Percentiles rank a stretch among this genome's conserved stretches.
phyloP scores from a whole-genome alignment of 768 basidiomycete species.

The Dentipellis sp. region DNA sequence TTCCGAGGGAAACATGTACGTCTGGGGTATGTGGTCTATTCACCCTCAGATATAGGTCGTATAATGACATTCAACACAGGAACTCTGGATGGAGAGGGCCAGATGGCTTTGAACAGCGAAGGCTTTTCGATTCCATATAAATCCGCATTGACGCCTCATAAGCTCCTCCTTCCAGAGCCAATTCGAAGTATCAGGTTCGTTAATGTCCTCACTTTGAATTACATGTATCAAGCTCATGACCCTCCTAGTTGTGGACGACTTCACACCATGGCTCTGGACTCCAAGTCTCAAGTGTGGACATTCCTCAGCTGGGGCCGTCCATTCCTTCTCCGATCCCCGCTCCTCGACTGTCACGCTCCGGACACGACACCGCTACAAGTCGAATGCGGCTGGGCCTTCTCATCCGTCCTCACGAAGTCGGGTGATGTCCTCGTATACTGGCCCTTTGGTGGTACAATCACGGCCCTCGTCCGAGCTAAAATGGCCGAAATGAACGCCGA shows the following conservation, averaged over 20 bases:
- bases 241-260: constrained; percentile 62
- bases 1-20: constrained; percentile 58
- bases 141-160: constrained; percentile 42
- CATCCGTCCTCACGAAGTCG: constrained; percentile 60
- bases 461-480: constrained; percentile 25
- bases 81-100: constrained; percentile 40
- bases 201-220: constrained; percentile 4
- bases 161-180: constrained; percentile 45
- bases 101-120: constrained; percentile 31
- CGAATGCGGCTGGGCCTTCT: constrained; percentile 76
- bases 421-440: constrained; percentile 74
- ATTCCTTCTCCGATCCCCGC: constrained; percentile 40
- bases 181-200: constrained; percentile 58
- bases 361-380: constrained; percentile 49
- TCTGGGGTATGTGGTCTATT: constrained; percentile 57
- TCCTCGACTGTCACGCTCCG: constrained; percentile 31
- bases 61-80: constrained; percentile 29
- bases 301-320: constrained; percentile 76
- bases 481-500: constrained; percentile 38
- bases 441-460: constrained; percentile 44
- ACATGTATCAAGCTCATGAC: background rate
- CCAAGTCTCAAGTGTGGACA: constrained; percentile 54
- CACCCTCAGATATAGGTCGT: constrained; percentile 1
- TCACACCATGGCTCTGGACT: constrained; percentile 61
- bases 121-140: constrained; percentile 51